Percentiles rank a stretch among this genome's conserved stretches.
Evolutionary conservation across 345 rosid species (phyloP).

Genomic region (Arabidopsis suecica): DNA sequence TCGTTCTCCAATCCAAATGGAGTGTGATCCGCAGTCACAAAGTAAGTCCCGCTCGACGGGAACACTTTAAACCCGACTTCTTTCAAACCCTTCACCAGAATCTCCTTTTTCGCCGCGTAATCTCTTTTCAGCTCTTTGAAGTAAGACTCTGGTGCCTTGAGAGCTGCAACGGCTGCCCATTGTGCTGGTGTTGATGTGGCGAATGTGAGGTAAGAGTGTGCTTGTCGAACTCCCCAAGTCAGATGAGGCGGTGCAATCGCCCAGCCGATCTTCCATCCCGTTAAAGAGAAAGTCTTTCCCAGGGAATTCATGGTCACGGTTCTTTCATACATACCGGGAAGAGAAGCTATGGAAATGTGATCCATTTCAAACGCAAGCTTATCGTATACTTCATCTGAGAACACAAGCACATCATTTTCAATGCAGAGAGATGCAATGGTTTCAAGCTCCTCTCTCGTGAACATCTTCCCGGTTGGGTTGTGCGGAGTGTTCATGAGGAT

Average conservation of each 20-base stretch:
- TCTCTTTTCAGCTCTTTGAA: conserved; percentile 76
- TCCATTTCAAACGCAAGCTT: conserved; percentile 92
- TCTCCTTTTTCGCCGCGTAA: conserved; percentile 76
- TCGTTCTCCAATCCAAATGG: conserved; percentile 82
- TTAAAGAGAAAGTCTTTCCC: conserved; percentile 93
- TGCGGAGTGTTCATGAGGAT: conserved; percentile 90
- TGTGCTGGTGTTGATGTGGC: conserved; percentile 90
- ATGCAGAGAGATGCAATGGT: conserved; percentile 77
- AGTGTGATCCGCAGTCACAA: conserved; percentile 88
- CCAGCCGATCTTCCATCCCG: conserved; percentile 99
- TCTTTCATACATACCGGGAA: conserved; percentile 91
- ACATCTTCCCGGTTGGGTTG: conserved; percentile 97
- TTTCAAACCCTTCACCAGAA: conserved; percentile 80
- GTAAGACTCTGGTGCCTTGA: conserved; percentile 81
- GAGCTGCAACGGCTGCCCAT: conserved; percentile 73
- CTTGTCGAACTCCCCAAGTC: conserved; percentile 92
- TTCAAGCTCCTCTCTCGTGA: conserved; percentile 72
- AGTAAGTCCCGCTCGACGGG: conserved; percentile 95
- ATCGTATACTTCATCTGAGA: conserved; percentile 91
- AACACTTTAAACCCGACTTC: conserved; percentile 87
- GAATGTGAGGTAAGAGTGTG: conserved; percentile 89
- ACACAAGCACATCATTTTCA: conserved; percentile 84
- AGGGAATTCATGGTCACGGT: conserved; percentile 91
- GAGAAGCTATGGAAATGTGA: conserved; percentile 89
- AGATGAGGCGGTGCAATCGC: conserved; percentile 89